Evolutionary conservation across 352 stramenopile genomes (phyloP).

Genomic region (Achlya hypogyna): DNA sequence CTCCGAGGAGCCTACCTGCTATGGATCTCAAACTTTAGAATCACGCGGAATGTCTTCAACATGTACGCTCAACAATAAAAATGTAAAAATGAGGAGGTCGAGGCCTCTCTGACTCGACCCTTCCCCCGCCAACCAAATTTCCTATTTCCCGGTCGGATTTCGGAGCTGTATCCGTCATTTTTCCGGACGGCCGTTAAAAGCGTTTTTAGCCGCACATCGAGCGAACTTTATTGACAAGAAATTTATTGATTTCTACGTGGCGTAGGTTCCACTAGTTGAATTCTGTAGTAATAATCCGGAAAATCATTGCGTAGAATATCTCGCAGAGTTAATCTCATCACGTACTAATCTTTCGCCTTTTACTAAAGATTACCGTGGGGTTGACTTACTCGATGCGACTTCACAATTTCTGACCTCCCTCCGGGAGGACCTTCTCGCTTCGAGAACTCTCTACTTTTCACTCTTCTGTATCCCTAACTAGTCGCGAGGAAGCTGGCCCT

Average conservation of each 20-base stretch:
- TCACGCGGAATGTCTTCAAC: conserved; percentile 7
- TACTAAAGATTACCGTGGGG: conserved; percentile 90
- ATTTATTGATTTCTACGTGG: too few species aligned
- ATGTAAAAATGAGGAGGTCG: conserved; percentile 10
- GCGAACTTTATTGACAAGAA: too few species aligned
- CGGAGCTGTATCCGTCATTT: too few species aligned
- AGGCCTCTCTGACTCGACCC: too few species aligned
- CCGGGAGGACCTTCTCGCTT: conserved; percentile 1
- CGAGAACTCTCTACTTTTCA: not conserved
- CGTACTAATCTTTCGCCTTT: conserved; percentile 90
- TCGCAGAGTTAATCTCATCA: conserved; percentile 65
- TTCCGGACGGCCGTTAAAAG: too few species aligned
- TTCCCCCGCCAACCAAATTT: too few species aligned
- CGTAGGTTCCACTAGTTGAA: not conserved
- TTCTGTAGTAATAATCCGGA: not conserved
- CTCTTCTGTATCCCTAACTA: not conserved
- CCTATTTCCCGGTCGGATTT: too few species aligned
- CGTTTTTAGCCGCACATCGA: too few species aligned
- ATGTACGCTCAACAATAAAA: not conserved
- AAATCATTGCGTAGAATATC: conserved; percentile 25
- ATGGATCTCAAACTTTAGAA: conserved; percentile 22
- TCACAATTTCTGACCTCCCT: conserved; percentile 62
- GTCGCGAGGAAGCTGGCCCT: too few species aligned
- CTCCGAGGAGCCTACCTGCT: not conserved
- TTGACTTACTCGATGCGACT: conserved; percentile 63